Evolutionary conservation across 768 basidiomycete genomes (phyloP), one percentile per base, ranked within the genome.

Genomic region (Favolaschia claudopus): DNA sequence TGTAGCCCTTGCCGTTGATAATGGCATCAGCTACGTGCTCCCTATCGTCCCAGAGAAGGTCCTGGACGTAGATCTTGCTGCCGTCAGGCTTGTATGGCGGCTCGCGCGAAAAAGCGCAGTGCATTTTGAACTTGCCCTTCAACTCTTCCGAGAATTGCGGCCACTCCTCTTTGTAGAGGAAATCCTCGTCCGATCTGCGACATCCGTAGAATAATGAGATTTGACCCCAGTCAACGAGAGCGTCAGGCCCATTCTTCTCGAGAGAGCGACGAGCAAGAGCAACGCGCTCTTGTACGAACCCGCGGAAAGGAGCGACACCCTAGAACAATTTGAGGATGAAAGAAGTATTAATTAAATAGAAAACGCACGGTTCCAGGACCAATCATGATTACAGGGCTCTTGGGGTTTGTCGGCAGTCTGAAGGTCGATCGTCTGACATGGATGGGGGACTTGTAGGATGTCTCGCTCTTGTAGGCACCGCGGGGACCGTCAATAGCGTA

Each of bases 241-340:
- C 96, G 58, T 96, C 93, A 9, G 89, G 85, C 8, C 96, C 96
- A 68, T 96, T 96, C 85, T 98, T 98, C 68, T 96, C 96, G 53
- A 95, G 83, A 0, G 95, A 92, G 60, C 95, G 94, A 60, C 93
- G 91, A 13, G 96, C 97, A 29, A 99, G 88, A 10, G 95, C 95
- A 38, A 99, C 90, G 65, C 97, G 93, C 73, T 99, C 97, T 77
- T 99, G 97, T 9, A 99, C 85, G 75, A 99, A 99, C 2, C 96
- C 97, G 60, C 97, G 92, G 93, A 99, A 99, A 9, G 97, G 97
- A 42, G 97, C 97, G 54, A 99, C 95, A 80, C 97, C 97, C 95
- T 96, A 20, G 36, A 37, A 42, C 39, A 45, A 24, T 36, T 29
- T 65, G 31, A 63, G 53, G 62, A 36, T 61, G 38, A 20, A 44